A percentile compares a stretch with the other conserved stretches of the same genome.
These are phyloP conservation scores for Trichocladium uniseriatum DNA, from an alignment of 495 filamentous ascomycete genomes.

Conservation along the genomic window DNA sequence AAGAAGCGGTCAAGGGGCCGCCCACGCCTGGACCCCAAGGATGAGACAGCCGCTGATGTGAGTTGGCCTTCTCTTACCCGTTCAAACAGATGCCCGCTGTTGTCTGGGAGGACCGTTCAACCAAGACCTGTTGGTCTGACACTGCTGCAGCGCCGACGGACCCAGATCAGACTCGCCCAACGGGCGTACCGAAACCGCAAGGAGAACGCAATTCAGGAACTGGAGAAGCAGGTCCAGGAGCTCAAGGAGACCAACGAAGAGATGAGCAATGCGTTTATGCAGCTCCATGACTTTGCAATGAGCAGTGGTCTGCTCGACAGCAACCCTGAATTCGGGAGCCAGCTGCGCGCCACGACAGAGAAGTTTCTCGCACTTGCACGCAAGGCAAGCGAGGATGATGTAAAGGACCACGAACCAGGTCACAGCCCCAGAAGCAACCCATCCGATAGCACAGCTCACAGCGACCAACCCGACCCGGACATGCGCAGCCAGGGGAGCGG, in stretches of 20 bases:
- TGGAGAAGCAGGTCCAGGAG: conserved; percentile 56
- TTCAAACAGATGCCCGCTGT: too few relatives aligned
- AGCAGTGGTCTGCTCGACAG: conserved; percentile 41
- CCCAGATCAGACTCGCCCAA: conserved; percentile 82
- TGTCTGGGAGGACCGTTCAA: too few relatives aligned
- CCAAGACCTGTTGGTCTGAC: neutral
- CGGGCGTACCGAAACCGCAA: conserved; percentile 77
- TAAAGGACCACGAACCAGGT: conserved; percentile 19
- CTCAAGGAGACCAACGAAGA: conserved; percentile 59
- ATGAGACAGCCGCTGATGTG: conserved; percentile 51
- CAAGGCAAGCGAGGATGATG: conserved; percentile 26
- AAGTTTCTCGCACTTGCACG: conserved; percentile 38
- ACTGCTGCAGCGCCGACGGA: conserved; percentile 58
- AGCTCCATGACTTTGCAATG: conserved; percentile 54
- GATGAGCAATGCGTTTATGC: conserved; percentile 63
- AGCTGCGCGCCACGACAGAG: conserved; percentile 37
- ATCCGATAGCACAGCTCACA: neutral
- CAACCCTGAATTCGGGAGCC: conserved; percentile 43
- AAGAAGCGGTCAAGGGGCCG: conserved; percentile 51
- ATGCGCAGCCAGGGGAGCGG: too few relatives aligned
- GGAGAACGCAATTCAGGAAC: conserved; percentile 66
- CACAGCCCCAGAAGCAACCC: conserved; percentile 1
- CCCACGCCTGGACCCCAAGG: conserved; percentile 59
- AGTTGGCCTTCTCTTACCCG: conserved; percentile 25
- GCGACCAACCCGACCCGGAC: neutral